Evolutionary conservation across 352 stramenopile species (phyloP).

Genomic region (Globisporangium cylindrosporum): DNA sequence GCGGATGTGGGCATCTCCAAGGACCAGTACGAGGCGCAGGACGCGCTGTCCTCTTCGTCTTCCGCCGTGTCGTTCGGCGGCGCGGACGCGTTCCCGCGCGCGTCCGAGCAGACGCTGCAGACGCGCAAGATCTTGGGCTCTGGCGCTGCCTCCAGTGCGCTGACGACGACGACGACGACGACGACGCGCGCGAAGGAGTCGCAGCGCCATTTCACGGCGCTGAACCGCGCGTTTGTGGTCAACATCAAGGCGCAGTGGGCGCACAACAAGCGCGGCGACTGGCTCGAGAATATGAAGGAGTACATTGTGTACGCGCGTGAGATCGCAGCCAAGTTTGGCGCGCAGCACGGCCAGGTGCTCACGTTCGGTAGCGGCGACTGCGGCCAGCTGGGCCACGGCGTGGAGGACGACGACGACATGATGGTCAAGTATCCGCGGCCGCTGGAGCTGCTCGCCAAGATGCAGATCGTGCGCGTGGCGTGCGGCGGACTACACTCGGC

Average conservation of each 20-base stretch:
- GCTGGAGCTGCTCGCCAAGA: constrained; percentile 37
- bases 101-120: constrained; percentile 46
- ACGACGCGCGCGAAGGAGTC: constrained; percentile 37
- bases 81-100: constrained; percentile 29
- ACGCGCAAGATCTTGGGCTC: constrained; percentile 36
- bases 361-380: constrained; percentile 92
- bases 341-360: constrained; percentile 42
- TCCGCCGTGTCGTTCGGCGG: not conserved
- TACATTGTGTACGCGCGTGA: constrained; percentile 73
- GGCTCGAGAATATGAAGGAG: constrained; percentile 77
- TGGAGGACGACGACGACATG: constrained; percentile 75
- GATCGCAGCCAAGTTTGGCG: constrained; percentile 56
- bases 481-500: constrained; percentile 92
- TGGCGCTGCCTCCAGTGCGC: not conserved
- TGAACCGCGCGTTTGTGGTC: constrained; percentile 68
- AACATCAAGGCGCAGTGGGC: constrained; percentile 61
- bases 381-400: constrained; percentile 90
- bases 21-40: constrained; percentile 64
- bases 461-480: constrained; percentile 63
- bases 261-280: constrained; percentile 62
- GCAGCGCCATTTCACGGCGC: constrained; percentile 50
- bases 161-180: constrained; percentile 2
- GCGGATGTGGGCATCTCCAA: constrained; percentile 70
- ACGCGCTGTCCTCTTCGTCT: constrained; percentile 9
- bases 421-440: constrained; percentile 73